Evolutionary conservation across 306 rosid genomes (phyloP).

Genomic region (Phaseolus lunatus): DNA sequence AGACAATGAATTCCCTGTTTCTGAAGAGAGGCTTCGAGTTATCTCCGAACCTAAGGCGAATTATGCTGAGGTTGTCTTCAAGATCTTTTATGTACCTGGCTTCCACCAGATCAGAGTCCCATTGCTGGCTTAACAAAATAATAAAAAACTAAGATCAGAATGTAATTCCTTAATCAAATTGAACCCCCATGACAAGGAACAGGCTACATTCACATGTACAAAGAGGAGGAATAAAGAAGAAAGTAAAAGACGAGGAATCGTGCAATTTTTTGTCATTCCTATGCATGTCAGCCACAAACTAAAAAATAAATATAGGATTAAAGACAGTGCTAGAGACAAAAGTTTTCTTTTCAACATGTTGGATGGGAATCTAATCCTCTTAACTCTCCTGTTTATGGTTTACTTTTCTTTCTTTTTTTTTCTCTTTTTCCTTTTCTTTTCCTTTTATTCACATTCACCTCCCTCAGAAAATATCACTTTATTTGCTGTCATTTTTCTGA

Average conservation of each 20-base stretch:
- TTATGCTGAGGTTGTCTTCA: slow-evolving; percentile 79
- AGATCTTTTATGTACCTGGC: slow-evolving; percentile 80
- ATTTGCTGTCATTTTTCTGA: slow-evolving; percentile 1
- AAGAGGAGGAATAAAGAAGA: background rate
- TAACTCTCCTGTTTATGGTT: background rate
- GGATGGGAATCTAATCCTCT: slow-evolving; percentile 42
- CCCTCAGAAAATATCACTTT: background rate
- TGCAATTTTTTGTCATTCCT: slow-evolving; percentile 32
- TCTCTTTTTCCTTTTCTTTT: background rate
- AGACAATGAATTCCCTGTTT: slow-evolving; percentile 86
- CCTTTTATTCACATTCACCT: background rate
- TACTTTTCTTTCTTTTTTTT: background rate
- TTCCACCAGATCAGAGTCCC: slow-evolving; percentile 92
- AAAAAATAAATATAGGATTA: slow-evolving; percentile 25
- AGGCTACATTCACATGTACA: background rate
- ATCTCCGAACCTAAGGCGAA: slow-evolving; percentile 81
- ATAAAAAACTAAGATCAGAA: slow-evolving; percentile 3
- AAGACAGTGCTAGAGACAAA: slow-evolving; percentile 46
- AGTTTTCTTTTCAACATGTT: slow-evolving; percentile 46
- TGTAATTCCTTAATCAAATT: background rate
- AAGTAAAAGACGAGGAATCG: slow-evolving; percentile 33
- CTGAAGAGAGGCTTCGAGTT: slow-evolving; percentile 81
- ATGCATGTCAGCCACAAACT: slow-evolving; percentile 31
- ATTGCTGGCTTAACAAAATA: slow-evolving; percentile 67
- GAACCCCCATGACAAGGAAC: background rate